Evolutionary conservation across 345 rosid genomes (phyloP).

Genomic region (Melaleuca quinquenervia): DNA sequence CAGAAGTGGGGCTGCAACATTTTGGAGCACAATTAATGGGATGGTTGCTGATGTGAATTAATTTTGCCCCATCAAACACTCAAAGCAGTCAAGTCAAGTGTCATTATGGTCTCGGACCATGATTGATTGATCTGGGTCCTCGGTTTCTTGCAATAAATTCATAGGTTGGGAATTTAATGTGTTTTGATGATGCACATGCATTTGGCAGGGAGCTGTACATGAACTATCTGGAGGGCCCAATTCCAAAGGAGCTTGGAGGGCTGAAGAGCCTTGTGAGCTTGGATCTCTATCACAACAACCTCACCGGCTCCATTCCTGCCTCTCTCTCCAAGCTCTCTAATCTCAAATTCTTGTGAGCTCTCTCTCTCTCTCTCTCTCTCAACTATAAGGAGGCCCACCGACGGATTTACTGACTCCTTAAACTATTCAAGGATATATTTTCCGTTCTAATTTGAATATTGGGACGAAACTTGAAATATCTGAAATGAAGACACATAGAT

Average conservation of each 20-base stretch:
- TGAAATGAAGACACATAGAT: background rate
- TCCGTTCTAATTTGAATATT: too few species aligned
- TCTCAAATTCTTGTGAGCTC: constrained; percentile 52
- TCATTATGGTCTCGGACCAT: background rate
- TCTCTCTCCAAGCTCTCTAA: constrained; percentile 48
- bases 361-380: background rate
- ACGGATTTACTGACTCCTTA: background rate
- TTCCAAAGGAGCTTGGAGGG: constrained; percentile 54
- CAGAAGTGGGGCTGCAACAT: background rate
- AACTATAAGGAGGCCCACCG: background rate
- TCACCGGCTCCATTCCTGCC: constrained; percentile 48
- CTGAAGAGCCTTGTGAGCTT: constrained; percentile 54
- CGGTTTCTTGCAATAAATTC: background rate
- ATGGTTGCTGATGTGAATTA: background rate
- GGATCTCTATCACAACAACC: constrained; percentile 60
- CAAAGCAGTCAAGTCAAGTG: background rate
- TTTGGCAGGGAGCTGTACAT: constrained; percentile 48
- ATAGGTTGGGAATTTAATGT: background rate
- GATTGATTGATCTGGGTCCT: background rate
- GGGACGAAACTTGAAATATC: background rate
- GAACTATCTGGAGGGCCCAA: constrained; percentile 39
- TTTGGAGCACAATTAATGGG: background rate
- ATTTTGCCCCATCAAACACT: background rate
- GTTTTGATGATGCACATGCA: constrained; percentile 1
- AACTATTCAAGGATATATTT: background rate